Percentiles rank a stretch among this genome's conserved stretches.
These are phyloP conservation scores for Rhizopus stolonifer DNA, from an alignment of 371 early-diverging fungal genomes.

Conservation along the genomic window DNA sequence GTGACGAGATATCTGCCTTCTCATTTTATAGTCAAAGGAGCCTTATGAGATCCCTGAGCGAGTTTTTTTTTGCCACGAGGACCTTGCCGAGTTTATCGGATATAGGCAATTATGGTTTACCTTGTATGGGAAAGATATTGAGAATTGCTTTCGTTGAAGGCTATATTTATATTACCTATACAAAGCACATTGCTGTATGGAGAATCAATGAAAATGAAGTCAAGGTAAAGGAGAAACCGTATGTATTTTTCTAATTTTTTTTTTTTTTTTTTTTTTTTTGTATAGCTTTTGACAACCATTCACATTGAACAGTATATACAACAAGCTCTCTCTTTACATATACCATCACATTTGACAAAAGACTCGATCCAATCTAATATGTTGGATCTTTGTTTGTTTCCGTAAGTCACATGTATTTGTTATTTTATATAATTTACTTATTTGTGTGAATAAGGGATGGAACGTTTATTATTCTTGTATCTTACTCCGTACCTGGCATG, in stretches of 20 bases:
- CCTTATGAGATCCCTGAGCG: neutral
- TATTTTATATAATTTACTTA: no score
- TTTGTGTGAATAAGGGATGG: no score
- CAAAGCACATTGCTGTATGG: neutral
- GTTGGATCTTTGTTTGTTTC: neutral
- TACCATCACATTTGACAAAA: neutral
- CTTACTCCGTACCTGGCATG: constrained; percentile 12
- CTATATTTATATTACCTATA: neutral
- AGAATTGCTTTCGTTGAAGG: neutral
- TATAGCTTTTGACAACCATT: neutral
- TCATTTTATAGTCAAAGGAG: neutral
- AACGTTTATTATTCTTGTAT: constrained; percentile 1
- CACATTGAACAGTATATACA: neutral
- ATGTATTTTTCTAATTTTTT: neutral
- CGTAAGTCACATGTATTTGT: neutral
- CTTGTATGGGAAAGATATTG: neutral
- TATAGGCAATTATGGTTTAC: neutral
- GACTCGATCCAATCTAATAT: neutral
- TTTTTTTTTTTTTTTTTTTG: no score
- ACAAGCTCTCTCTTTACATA: neutral
- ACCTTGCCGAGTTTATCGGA: neutral
- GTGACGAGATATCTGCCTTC: no score
- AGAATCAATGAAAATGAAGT: neutral
- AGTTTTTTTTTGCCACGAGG: neutral
- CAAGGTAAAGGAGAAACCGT: neutral